These are phyloP conservation scores for Suhomyces prunicola DNA, from an alignment of 805 yeast species.

Conservation along the genomic window DNA sequence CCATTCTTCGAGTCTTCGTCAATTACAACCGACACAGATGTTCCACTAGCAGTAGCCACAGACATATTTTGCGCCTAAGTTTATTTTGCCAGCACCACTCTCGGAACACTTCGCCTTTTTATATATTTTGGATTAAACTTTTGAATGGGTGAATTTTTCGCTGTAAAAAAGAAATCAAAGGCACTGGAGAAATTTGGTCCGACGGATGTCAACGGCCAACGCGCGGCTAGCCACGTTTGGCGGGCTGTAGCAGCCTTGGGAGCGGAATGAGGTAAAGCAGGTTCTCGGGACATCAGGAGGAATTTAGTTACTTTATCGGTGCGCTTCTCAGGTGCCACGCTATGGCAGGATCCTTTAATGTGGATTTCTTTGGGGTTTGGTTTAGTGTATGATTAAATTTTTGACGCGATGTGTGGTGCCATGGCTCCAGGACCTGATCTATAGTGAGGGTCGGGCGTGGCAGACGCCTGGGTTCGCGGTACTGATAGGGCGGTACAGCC, in stretches of 20 bases:
- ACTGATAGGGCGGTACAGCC: neutral
- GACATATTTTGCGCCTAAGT: slow-evolving; percentile 2
- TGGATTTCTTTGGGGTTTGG: neutral
- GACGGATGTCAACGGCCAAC: neutral
- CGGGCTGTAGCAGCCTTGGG: neutral
- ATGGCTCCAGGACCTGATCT: neutral
- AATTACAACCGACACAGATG: slow-evolving; percentile 13
- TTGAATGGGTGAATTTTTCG: neutral
- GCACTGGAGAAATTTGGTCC: neutral
- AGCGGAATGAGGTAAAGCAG: neutral
- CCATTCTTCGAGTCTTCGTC: slow-evolving; percentile 38
- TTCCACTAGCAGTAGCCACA: slow-evolving; percentile 7
- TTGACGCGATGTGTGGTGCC: neutral
- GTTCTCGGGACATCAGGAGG: neutral
- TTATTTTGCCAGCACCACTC: neutral
- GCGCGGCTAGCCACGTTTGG: neutral
- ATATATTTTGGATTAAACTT: neutral
- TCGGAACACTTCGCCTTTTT: neutral
- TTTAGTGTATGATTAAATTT: neutral
- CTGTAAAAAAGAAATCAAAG: neutral
- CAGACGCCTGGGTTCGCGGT: neutral
- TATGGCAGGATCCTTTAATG: neutral
- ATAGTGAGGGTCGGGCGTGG: neutral
- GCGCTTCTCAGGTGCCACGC: neutral
- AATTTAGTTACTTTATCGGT: neutral